Evolutionary conservation across 2,329 filamentous ascomycete species (phyloP).

Genomic region (Onygenales sp.): DNA sequence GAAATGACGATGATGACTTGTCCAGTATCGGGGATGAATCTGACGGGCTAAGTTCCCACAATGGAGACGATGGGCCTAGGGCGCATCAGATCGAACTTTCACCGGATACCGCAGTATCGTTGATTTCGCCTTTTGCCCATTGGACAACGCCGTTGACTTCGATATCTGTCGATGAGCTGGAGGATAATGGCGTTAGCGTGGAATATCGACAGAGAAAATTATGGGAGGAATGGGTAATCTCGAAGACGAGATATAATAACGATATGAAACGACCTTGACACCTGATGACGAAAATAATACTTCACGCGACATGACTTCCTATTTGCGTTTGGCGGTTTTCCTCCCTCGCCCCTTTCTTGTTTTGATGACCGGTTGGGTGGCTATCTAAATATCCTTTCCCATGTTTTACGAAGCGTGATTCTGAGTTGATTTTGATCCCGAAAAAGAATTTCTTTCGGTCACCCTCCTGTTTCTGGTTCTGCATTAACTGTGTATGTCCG

Average conservation of each 20-base stretch:
- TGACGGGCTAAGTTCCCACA: constrained; percentile 13
- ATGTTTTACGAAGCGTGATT: no score
- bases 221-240: constrained; percentile 32
- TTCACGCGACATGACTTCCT: no score
- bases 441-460: no score
- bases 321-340: no score
- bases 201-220: constrained; percentile 22
- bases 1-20: constrained; percentile 5
- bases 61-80: constrained; percentile 13
- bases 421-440: no score
- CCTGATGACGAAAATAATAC: no score
- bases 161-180: constrained; percentile 24
- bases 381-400: no score
- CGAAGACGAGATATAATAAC: constrained; percentile 8
- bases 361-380: no score
- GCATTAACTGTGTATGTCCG: no score
- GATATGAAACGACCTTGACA: no score
- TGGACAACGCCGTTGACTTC: constrained; percentile 17
- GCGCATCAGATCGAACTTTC: constrained; percentile 13
- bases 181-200: constrained; percentile 27
- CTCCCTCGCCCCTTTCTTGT: no score
- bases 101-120: constrained; percentile 11
- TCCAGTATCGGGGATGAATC: constrained; percentile 13
- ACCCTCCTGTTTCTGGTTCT: no score
- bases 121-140: constrained; percentile 10